phyloP scores from a whole-genome alignment of 169 alveolate species.

The Babesia microti region DNA sequence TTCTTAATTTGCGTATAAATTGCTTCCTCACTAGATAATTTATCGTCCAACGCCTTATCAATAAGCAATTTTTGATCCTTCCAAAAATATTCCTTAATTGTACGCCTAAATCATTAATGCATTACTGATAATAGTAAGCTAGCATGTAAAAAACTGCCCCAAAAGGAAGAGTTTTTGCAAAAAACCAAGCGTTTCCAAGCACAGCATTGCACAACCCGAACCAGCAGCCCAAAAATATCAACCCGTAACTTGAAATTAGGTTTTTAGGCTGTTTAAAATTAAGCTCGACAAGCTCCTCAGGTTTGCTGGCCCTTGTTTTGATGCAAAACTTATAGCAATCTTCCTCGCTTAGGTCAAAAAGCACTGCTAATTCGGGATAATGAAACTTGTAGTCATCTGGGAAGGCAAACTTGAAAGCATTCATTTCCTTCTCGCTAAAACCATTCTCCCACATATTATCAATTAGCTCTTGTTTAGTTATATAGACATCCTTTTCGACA shows the following conservation, averaged over 20 bases:
- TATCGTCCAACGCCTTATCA: constrained; percentile 57
- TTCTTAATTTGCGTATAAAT: constrained; percentile 60
- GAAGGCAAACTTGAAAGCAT: constrained; percentile 70
- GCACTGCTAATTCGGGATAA: constrained; percentile 71
- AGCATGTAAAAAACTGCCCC: constrained; percentile 76
- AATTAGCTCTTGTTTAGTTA: constrained; percentile 67
- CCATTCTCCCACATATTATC: constrained; percentile 74
- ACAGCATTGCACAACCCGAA: constrained; percentile 70
- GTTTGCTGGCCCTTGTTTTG: constrained; percentile 65
- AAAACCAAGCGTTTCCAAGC: constrained; percentile 74
- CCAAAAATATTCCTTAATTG: constrained; percentile 60
- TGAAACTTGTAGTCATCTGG: constrained; percentile 70
- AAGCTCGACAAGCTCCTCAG: constrained; percentile 66
- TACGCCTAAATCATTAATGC: constrained; percentile 14
- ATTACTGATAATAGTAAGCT: constrained; percentile 68
- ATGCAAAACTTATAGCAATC: constrained; percentile 71
- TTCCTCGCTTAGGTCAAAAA: constrained; percentile 66
- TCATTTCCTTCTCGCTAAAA: constrained; percentile 62
- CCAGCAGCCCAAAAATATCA: constrained; percentile 71
- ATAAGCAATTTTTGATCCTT: constrained; percentile 66
- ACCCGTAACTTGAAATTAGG: constrained; percentile 67
- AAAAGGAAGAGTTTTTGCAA: constrained; percentile 73
- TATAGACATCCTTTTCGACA: constrained; percentile 71
- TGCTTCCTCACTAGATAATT: constrained; percentile 62
- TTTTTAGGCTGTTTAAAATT: constrained; percentile 58